Evolutionary conservation across 2,329 filamentous ascomycete genomes (phyloP).

Genomic region (Cylindrodendrum hubeiense): DNA sequence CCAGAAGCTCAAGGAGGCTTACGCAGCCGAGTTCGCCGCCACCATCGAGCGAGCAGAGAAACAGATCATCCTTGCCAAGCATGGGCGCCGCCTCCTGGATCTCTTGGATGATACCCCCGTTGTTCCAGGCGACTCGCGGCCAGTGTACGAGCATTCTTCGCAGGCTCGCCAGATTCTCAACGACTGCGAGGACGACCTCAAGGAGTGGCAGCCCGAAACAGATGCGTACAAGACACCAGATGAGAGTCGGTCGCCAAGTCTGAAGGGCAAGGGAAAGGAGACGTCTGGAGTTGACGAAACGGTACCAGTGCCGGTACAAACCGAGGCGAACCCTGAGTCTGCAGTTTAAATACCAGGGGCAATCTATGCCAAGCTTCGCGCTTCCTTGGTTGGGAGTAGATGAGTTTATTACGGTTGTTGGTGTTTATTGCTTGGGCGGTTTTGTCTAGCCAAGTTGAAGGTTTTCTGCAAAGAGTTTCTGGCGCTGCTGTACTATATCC

Average conservation of each 20-base stretch:
- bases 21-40: conserved; percentile 87
- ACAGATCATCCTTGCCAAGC: conserved; percentile 92
- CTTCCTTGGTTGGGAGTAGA: neutral
- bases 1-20: conserved; percentile 96
- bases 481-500: conserved; percentile 13
- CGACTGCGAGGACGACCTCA: conserved; percentile 90
- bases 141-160: conserved; percentile 73
- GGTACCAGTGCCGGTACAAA: conserved; percentile 26
- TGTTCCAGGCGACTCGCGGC: conserved; percentile 83
- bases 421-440: neutral
- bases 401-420: neutral
- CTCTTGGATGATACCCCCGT: conserved; percentile 91
- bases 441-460: neutral
- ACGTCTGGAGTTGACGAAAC: conserved; percentile 23
- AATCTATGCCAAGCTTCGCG: no score
- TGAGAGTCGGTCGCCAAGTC: conserved; percentile 39
- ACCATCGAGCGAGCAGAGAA: conserved; percentile 97
- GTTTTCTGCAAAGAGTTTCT: neutral
- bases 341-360: neutral
- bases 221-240: conserved; percentile 47
- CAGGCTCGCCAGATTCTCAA: conserved; percentile 89
- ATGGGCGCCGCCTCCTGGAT: conserved; percentile 86
- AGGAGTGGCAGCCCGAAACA: conserved; percentile 73
- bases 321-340: conserved; percentile 6
- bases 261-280: conserved; percentile 46